Conservation (phyloP, 108 stramenopile species). For the Schizochytrium sp. region DNA sequence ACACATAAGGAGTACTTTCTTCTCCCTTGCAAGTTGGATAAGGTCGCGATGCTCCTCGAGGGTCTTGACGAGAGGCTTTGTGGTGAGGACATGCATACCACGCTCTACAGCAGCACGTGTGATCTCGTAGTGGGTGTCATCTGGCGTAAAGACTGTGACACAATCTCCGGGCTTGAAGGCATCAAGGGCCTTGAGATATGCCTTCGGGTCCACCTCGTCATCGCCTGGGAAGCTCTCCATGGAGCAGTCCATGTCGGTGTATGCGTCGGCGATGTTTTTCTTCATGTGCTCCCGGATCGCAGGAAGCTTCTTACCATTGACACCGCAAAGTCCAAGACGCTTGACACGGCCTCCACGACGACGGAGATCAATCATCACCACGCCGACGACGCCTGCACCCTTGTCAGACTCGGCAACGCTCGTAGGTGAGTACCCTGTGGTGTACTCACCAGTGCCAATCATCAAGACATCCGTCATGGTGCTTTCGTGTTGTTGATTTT, state of each 20-base stretch:
- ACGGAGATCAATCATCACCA: slow-evolving; percentile 96
- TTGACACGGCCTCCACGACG: slow-evolving; percentile 83
- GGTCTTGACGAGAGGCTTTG: slow-evolving; percentile 97
- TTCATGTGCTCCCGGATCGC: slow-evolving; percentile 95
- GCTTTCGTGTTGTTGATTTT: not conserved
- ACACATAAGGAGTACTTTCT: slow-evolving; percentile 86
- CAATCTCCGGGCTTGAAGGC: slow-evolving; percentile 87
- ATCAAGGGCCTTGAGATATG: slow-evolving; percentile 82
- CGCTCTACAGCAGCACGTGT: slow-evolving; percentile 86
- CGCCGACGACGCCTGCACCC: slow-evolving; percentile 97
- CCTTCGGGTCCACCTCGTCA: slow-evolving; percentile 82
- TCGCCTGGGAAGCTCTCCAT: slow-evolving; percentile 95
- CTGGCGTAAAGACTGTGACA: slow-evolving; percentile 97
- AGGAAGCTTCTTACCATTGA: slow-evolving; percentile 97
- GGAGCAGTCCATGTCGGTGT: slow-evolving; percentile 86
- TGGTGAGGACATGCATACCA: slow-evolving; percentile 98
- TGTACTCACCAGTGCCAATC: slow-evolving; percentile 86
- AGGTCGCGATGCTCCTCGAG: slow-evolving; percentile 86
- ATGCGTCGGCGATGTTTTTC: slow-evolving; percentile 88
- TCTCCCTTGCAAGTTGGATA: slow-evolving; percentile 83
- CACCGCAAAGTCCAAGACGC: slow-evolving; percentile 93
- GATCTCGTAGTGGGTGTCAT: slow-evolving; percentile 98
- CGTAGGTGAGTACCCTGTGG: slow-evolving; percentile 86
- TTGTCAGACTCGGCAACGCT: slow-evolving; percentile 84
- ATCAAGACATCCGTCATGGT: slow-evolving; percentile 49